A percentile compares a stretch with the other conserved stretches of the same genome.
phyloP scores from a whole-genome alignment of 495 filamentous ascomycete species.

The Neurospora intermedia region DNA sequence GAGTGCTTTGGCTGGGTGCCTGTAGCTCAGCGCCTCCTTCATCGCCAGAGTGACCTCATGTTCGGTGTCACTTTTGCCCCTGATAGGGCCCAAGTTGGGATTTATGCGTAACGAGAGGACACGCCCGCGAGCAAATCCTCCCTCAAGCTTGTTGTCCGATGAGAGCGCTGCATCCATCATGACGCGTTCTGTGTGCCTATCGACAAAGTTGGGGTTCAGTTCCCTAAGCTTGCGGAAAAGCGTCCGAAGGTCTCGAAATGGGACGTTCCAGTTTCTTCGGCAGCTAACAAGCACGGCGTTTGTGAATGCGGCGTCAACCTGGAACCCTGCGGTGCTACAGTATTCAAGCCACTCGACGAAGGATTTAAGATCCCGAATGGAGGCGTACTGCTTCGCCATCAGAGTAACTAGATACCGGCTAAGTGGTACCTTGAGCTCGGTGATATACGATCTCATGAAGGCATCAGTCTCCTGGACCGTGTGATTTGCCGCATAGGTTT shows the following conservation, averaged over 20 bases:
- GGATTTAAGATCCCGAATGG: slow-evolving; percentile 26
- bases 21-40: slow-evolving; percentile 20
- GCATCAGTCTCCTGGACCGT: slow-evolving; percentile 28
- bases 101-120: slow-evolving; percentile 10
- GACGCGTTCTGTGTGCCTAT: slow-evolving; percentile 25
- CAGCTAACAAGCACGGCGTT: slow-evolving; percentile 33
- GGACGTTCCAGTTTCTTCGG: slow-evolving; percentile 23
- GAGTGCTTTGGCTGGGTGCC: slow-evolving; percentile 15
- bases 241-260: slow-evolving; percentile 26
- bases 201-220: slow-evolving; percentile 19
- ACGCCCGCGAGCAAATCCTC: slow-evolving; percentile 11
- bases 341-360: slow-evolving; percentile 29
- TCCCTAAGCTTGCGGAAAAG: slow-evolving; percentile 24
- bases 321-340: slow-evolving; percentile 21
- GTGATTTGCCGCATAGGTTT: slow-evolving; percentile 30
- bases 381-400: slow-evolving; percentile 35
- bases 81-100: slow-evolving; percentile 9
- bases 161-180: slow-evolving; percentile 25
- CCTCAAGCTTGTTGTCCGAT: slow-evolving; percentile 6
- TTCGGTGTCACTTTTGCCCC: slow-evolving; percentile 13
- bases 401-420: slow-evolving; percentile 28
- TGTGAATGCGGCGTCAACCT: slow-evolving; percentile 25
- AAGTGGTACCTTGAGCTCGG: slow-evolving; percentile 22
- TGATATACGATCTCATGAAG: slow-evolving; percentile 29
- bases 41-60: slow-evolving; percentile 26